Evolutionary conservation across 2,329 filamentous ascomycete species (phyloP).

Genomic region (Aureobasidium sp.): DNA sequence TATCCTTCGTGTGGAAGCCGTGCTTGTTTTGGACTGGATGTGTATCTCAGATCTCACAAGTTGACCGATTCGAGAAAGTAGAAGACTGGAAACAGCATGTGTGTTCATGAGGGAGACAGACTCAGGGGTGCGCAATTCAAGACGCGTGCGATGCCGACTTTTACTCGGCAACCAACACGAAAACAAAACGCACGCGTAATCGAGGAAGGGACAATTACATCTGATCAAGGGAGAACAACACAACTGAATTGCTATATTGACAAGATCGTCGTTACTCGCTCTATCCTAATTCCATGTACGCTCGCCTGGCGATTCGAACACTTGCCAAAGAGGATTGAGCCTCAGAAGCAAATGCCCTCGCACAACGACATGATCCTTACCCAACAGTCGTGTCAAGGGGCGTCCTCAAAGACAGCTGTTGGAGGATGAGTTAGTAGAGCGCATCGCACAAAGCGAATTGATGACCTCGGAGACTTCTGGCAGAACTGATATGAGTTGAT

Average conservation of each 20-base stretch:
- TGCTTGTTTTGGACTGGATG: no score
- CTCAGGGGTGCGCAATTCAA: neutral
- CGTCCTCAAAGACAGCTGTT: neutral
- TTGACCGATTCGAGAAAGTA: neutral
- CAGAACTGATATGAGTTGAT: neutral
- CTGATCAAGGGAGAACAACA: neutral
- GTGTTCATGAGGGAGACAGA: neutral
- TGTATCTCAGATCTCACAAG: no score
- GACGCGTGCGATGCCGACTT: neutral
- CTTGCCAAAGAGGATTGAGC: neutral
- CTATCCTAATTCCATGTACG: conserved; percentile 1
- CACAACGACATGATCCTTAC: neutral
- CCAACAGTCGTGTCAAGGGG: neutral
- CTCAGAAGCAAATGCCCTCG: neutral
- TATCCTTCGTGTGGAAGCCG: no score
- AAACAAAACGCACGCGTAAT: neutral
- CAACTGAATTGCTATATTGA: neutral
- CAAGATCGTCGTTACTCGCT: neutral
- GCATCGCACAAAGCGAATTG: conserved; percentile 5
- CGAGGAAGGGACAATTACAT: neutral
- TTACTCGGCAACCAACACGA: neutral
- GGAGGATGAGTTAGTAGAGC: neutral
- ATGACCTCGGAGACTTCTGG: neutral
- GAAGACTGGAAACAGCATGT: neutral
- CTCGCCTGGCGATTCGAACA: neutral